Evolutionary conservation across 805 yeast species (phyloP).

Genomic region (Candida broadrunensis): DNA sequence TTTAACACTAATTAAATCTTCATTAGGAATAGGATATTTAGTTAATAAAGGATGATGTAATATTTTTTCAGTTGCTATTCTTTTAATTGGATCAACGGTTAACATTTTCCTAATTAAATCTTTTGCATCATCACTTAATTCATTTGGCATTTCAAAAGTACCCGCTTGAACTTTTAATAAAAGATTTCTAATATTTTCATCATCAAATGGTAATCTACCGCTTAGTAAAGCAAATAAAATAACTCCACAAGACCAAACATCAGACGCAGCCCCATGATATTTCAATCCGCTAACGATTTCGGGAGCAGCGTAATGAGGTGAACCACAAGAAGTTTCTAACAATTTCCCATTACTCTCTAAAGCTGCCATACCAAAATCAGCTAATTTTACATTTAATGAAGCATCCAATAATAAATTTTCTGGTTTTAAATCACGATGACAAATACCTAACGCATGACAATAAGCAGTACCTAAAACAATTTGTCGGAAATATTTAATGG

Average conservation of each 20-base stretch:
- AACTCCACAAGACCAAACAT: conserved; percentile 88
- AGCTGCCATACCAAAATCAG: conserved; percentile 91
- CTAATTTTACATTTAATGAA: conserved; percentile 67
- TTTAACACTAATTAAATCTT: conserved; percentile 42
- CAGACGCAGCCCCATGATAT: conserved; percentile 82
- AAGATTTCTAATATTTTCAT: conserved; percentile 70
- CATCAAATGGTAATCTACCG: conserved; percentile 82
- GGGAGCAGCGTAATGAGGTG: conserved; percentile 88
- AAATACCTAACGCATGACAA: conserved; percentile 75
- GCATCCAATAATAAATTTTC: conserved; percentile 72
- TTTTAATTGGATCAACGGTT: conserved; percentile 64
- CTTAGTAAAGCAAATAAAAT: conserved; percentile 75
- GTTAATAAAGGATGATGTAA: conserved; percentile 53
- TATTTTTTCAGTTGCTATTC: conserved; percentile 68
- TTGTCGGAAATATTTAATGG: conserved; percentile 74
- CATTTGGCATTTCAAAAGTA: conserved; percentile 66
- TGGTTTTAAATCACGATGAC: conserved; percentile 82
- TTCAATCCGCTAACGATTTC: conserved; percentile 77
- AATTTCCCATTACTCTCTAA: conserved; percentile 67
- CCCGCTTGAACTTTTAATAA: conserved; percentile 77
- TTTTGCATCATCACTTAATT: conserved; percentile 61
- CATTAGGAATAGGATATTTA: conserved; percentile 49
- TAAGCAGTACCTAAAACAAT: conserved; percentile 75
- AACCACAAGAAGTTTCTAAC: conserved; percentile 79
- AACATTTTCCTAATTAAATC: conserved; percentile 65